A percentile compares a stretch with the other conserved stretches of the same genome.
Evolutionary conservation across 148 eudicot genomes (phyloP).

Genomic region (Rhododendron kiyosumense): DNA sequence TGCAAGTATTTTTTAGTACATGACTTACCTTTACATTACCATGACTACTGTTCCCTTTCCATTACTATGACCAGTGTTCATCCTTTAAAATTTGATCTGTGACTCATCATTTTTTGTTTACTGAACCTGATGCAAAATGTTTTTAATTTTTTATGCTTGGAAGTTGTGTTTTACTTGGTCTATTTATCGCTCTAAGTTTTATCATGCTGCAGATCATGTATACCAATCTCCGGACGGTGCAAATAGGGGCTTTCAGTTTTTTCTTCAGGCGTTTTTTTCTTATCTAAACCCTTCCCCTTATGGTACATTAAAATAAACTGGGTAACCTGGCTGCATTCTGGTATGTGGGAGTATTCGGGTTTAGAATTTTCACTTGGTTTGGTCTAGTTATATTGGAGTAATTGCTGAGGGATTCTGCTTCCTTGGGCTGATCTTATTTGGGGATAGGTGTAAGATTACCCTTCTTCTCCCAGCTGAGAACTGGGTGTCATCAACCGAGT

Average conservation of each 20-base stretch:
- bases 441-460: background rate
- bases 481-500: background rate
- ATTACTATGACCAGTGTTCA: background rate
- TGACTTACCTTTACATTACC: background rate
- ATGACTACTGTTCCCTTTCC: background rate
- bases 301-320: background rate
- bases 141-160: background rate
- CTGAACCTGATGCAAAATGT: background rate
- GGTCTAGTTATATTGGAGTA: background rate
- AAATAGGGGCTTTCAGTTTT: background rate
- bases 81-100: background rate
- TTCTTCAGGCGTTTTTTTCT: background rate
- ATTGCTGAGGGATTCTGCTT: background rate
- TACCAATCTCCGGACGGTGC: background rate
- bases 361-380: background rate
- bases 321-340: background rate
- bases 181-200: background rate
- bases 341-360: background rate
- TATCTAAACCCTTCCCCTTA: background rate
- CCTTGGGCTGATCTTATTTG: background rate
- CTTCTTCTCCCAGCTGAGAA: background rate
- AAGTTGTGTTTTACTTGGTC: background rate
- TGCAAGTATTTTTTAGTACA: background rate
- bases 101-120: background rate
- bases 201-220: background rate